Percentiles rank a stretch among this genome's conserved stretches.
Conservation (phyloP, 768 basidiomycete species). For the Dendrothele bispora region DNA sequence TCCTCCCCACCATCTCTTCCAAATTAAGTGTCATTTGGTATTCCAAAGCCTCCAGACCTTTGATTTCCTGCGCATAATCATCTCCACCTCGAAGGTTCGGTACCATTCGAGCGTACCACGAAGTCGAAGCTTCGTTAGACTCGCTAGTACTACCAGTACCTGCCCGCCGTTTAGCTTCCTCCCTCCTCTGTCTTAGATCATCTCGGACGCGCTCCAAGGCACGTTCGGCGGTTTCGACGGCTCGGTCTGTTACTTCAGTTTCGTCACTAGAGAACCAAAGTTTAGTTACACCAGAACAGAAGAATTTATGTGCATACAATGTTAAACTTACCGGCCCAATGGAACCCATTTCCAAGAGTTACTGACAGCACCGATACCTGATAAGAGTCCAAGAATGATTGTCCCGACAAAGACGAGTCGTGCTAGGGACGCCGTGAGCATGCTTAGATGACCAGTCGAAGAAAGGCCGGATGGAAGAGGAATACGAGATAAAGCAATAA, state of each 20-base stretch:
- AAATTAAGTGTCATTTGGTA: slow-evolving; percentile 65
- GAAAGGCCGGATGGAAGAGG: slow-evolving; percentile 59
- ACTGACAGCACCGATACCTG: slow-evolving; percentile 76
- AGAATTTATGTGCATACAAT: no score
- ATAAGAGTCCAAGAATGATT: slow-evolving; percentile 73
- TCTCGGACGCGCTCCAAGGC: slow-evolving; percentile 59
- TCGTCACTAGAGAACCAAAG: slow-evolving; percentile 22
- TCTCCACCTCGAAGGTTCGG: slow-evolving; percentile 51
- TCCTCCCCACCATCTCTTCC: slow-evolving; percentile 46
- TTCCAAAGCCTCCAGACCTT: slow-evolving; percentile 66
- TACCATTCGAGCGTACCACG: slow-evolving; percentile 53
- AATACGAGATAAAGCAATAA: slow-evolving; percentile 63
- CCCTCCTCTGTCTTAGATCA: slow-evolving; percentile 46
- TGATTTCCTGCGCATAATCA: slow-evolving; percentile 51
- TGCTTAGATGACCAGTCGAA: slow-evolving; percentile 26
- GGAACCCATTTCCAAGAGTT: slow-evolving; percentile 65
- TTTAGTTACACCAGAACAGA: no score
- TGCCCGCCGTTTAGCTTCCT: slow-evolving; percentile 28
- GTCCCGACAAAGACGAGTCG: slow-evolving; percentile 78
- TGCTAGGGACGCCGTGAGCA: slow-evolving; percentile 49
- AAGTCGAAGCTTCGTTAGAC: slow-evolving; percentile 18
- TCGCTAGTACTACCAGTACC: not conserved
- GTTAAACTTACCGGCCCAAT: no score
- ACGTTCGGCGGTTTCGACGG: slow-evolving; percentile 55
- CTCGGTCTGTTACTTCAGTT: slow-evolving; percentile 44